phyloP scores from a whole-genome alignment of 116 monocot species.

The Dioscorea cayenensis region DNA sequence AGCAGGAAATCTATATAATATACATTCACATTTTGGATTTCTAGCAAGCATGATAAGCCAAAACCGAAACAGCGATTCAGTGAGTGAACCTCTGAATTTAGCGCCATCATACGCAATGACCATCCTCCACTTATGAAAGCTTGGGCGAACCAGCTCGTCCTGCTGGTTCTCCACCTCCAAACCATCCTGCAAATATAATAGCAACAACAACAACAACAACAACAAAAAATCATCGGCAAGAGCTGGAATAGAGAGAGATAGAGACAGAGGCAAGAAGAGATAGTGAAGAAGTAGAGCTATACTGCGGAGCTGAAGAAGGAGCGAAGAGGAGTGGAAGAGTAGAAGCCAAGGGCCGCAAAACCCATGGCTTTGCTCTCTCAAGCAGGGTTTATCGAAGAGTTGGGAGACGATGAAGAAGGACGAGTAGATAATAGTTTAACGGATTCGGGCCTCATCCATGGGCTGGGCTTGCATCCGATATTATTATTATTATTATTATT shows the following conservation, averaged over 20 bases:
- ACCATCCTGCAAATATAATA: background rate
- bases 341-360: constrained; percentile 4
- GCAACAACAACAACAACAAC: no score
- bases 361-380: no score
- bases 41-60: background rate
- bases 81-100: constrained; percentile 33
- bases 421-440: no score
- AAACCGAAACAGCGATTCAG: no score
- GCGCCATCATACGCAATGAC: constrained; percentile 21
- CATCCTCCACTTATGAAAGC: constrained; percentile 47
- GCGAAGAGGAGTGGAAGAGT: constrained; percentile 8
- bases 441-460: no score
- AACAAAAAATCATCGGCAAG: no score
- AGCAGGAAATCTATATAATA: no score
- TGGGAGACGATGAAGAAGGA: no score
- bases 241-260: no score
- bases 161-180: background rate
- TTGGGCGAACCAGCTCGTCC: background rate
- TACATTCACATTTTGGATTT: background rate
- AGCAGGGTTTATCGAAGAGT: no score
- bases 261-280: background rate
- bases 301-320: background rate
- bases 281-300: background rate
- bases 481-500: no score
- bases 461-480: no score